Evolutionary conservation across 1,139 yeast genomes (phyloP), one percentile per base, ranked within the genome.

Genomic region (Candida tetrigidarum): DNA sequence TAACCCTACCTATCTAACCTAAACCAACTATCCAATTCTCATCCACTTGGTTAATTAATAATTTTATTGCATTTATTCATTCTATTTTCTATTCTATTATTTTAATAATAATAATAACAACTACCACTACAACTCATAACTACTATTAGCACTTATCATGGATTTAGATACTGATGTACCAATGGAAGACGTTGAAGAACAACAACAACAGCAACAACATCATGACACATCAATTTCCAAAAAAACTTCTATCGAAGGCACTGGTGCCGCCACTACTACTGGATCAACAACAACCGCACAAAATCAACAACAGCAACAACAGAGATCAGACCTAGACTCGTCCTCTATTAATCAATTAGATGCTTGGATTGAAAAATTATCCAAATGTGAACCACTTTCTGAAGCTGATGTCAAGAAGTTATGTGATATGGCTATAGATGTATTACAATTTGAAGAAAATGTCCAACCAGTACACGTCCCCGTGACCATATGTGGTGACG

Each of bases 381-480:
- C 83, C 50, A 75, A 84, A 54, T 92, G 97, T 67, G 87, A 89
- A 67, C 95, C 93, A 22, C 76, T 93, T 50, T 74, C 87, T 15
- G 98, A 93, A 63, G 80, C 80, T 34, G 92, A 89, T 48, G 96
- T 95, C 38, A 83, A 84, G 58, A 80, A 80, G 57, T 76, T 93
- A 51, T 93, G 99, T 63, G 78, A 81, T 48, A 86, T 87, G 78
- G 96, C 96, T n/a, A 88, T 90, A 57, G 98, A 93, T 53, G 84
- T 93, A 35, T 74, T 93, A 55, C 92, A 91, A 62, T 84, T 81
- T 55, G 99, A 95, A 70, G 87, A 92, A 52, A 93, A 95, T 63
- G 97, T 93, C 40, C 96, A 92, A 62, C 91, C 92, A 5, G 97
- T 93, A 35, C 89, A 86, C 56, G 95, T 96, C 0, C 99, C 99